These are phyloP conservation scores for Cucurbita maxima DNA, from an alignment of 306 rosid species.

Conservation along the genomic window DNA sequence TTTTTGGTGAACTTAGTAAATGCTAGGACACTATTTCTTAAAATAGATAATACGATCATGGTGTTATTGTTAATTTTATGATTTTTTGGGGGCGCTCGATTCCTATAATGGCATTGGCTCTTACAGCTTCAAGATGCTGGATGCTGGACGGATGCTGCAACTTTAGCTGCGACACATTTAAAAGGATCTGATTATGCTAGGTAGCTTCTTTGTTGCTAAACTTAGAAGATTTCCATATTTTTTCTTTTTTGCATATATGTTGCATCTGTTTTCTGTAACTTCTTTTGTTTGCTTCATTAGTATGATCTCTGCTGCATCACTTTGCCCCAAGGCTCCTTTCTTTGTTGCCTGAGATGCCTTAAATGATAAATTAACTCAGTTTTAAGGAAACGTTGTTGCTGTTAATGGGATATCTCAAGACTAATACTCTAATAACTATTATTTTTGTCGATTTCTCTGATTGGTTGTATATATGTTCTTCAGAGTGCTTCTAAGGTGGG, in stretches of 20 bases:
- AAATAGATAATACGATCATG: neutral
- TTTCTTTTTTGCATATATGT: neutral
- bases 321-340: neutral
- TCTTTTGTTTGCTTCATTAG: neutral
- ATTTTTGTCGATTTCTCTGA: neutral
- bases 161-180: conserved; percentile 89
- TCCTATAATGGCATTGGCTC: neutral
- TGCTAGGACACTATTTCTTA: neutral
- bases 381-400: neutral
- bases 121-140: conserved; percentile 99
- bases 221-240: neutral
- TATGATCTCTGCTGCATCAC: neutral
- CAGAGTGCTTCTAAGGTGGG: conserved; percentile 97
- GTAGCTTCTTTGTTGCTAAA: conserved; percentile 17
- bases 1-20: neutral
- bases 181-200: conserved; percentile 96
- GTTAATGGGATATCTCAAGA: neutral
- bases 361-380: neutral
- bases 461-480: conserved; percentile 12
- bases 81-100: neutral
- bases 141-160: conserved; percentile 95
- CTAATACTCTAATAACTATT: neutral
- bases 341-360: neutral
- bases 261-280: neutral
- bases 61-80: neutral